Base-by-base conservation (phyloP, 345 rosid species). In the Eutrema heterophyllum region DNA sequence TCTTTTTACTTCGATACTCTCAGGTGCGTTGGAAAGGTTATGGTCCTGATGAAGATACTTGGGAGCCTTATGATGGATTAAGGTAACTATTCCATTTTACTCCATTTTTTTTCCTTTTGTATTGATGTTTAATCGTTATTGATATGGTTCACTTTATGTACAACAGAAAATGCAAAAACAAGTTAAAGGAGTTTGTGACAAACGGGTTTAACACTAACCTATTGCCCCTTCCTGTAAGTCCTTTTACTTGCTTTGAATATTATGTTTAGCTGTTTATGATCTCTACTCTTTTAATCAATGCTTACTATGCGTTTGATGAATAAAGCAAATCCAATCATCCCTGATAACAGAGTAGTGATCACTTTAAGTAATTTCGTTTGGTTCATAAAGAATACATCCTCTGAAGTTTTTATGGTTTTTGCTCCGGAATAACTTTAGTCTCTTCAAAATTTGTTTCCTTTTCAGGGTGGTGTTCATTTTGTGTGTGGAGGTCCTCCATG, bases 401-500 rank as follows among this genome's bases (percentile, higher is more conserved):
- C 16, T 27, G 9, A 27, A 53, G 4, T 51, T 51, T 13, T 29
- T 1, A 53, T 29, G 52, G 14, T 14, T 43, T n/a, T 62, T 10
- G 4, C 15, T 21, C 24, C 11, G 10, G 13, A 59, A n/a, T 13
- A 44, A 5, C 40, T 29, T 44, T 3, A 21, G 11, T 29, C 38
- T 53, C 11, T 53, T 27, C 58, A 53, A 27, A 24, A 53, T 14
- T 13, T 64, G 56, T 32, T 4, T 45, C 39, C 24, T 40, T 55
- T 53, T 14, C 56, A 85, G 83, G 86, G 86, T 0, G 38, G 12
- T 58, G 88, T 62, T 67, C 64, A 80, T 67, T 55, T 81, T 29
- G 57, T 85, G 11, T 83, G 85, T 12, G 82, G 85, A 43, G 84
- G 83, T 0, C 84, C 86, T 4, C 85, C 88, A 2, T 81, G 85